phyloP scores from a whole-genome alignment of 768 basidiomycete genomes.

The Termitomyces sp. region DNA sequence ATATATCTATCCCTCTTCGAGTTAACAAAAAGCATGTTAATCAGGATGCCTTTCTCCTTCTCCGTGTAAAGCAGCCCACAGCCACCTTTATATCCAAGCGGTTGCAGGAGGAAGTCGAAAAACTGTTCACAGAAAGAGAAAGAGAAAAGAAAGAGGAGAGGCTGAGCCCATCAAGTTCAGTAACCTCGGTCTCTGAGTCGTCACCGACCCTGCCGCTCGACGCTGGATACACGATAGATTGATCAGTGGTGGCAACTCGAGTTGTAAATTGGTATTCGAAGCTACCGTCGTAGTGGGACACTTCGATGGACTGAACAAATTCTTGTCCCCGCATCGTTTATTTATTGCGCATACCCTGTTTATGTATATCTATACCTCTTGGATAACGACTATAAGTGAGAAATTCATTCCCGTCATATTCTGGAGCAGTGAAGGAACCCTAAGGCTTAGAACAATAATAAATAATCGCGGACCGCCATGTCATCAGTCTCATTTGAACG shows the following conservation, averaged over 20 bases:
- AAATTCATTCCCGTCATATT: neutral
- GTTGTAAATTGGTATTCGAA: neutral
- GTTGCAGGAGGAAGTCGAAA: neutral
- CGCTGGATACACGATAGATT: neutral
- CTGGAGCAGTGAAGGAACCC: neutral
- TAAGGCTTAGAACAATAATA: neutral
- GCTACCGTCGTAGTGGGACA: neutral
- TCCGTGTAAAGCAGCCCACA: neutral
- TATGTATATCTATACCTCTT: neutral
- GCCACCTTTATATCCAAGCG: neutral
- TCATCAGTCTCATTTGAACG: neutral
- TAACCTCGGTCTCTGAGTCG: neutral
- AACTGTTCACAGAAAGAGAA: neutral
- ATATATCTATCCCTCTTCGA: neutral
- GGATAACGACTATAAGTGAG: neutral
- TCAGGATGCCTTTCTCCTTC: neutral
- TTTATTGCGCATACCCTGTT: neutral
- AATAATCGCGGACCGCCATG: neutral
- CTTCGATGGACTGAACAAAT: neutral
- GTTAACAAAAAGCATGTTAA: neutral
- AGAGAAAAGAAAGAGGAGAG: neutral
- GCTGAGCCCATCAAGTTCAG: neutral
- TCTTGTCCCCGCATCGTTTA: neutral
- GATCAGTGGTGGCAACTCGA: neutral
- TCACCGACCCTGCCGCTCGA: neutral